Evolutionary conservation across 345 rosid genomes (phyloP), one percentile per base, ranked within the genome.

Genomic region (Sisymbrium irio): DNA sequence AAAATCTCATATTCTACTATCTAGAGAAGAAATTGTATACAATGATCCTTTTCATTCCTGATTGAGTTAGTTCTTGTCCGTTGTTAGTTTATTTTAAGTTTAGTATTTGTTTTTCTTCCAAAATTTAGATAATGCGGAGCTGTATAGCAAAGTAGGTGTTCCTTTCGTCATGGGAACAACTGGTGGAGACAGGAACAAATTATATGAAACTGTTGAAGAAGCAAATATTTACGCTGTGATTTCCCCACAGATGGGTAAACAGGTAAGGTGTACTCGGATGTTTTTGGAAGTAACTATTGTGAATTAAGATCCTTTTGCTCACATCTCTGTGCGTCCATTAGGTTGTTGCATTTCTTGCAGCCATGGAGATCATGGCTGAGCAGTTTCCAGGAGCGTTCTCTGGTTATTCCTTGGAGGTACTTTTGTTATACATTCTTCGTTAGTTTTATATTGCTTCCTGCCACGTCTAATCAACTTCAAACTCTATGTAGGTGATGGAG

Each of bases 211-310:
- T 63, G 96, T 95, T 65, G 85, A 88, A 61, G 69, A 78, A 40
- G 82, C 99, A 20, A 86, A 83, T 56, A 71, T 66, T 36, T 95
- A 90, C 79, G 96, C 99, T 70, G 94, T 95, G 56, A 88, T 95
- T 63, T 95, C 99, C 11, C 99, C 97, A 14, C 99, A 95, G 77
- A 95, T 95, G 99, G 99, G 99, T 71, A 95, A 95, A 57, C 98
- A 90, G 85, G 97, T 91, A 73, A 73, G 62, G 77, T 35, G 32
- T 42, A 40, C 58, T 76, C 35, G 35, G 12, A 30, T 56, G 36
- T 15, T 37, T 66, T 25, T 18, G 19, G 54, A 3, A n/a, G 32
- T 33, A 62, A 54, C 15, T 2, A 22, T n/a, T 46, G 46, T 59
- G 36, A 0, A 32, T 18, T 27, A 54, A 56, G 58, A 64, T 77